Conservation (phyloP, 805 yeast genomes). For the Candida sonorensis region DNA sequence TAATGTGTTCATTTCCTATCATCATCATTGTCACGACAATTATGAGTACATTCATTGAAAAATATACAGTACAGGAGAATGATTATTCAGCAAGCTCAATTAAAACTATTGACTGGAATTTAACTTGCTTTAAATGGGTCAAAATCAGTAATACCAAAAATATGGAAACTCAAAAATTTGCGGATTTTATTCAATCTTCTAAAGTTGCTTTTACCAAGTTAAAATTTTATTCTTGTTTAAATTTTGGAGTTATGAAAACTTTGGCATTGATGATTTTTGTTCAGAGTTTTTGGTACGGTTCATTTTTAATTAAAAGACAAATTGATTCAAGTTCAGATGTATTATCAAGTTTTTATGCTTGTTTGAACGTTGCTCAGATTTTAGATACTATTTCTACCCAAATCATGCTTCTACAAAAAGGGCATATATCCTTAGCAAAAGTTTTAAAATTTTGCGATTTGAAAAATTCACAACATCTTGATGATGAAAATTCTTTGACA, state of each 20-base stretch:
- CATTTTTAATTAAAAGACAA: constrained; percentile 48
- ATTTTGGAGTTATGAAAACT: constrained; percentile 49
- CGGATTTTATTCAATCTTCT: constrained; percentile 21
- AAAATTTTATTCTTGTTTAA: constrained; percentile 44
- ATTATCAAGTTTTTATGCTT: constrained; percentile 77
- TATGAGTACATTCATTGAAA: constrained; percentile 46
- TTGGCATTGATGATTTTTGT: constrained; percentile 71
- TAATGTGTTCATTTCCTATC: constrained; percentile 69
- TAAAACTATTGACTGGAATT: constrained; percentile 61
- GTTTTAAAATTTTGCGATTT: constrained; percentile 34
- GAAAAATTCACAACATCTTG: neutral
- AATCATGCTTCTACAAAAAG: constrained; percentile 59
- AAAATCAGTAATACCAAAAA: constrained; percentile 52
- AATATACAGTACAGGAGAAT: constrained; percentile 52
- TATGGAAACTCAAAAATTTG: constrained; percentile 42
- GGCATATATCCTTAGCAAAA: constrained; percentile 56
- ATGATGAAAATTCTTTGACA: no score
- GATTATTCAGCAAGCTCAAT: constrained; percentile 47
- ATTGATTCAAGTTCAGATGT: constrained; percentile 54
- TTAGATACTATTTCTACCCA: constrained; percentile 51
- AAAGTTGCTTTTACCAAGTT: constrained; percentile 35
- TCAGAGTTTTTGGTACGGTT: constrained; percentile 92
- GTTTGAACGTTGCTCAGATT: constrained; percentile 63
- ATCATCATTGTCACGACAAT: constrained; percentile 42
- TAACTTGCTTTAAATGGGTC: constrained; percentile 53